Base-by-base conservation (phyloP, 768 basidiomycete genomes). In the Russula dissimulans region DNA sequence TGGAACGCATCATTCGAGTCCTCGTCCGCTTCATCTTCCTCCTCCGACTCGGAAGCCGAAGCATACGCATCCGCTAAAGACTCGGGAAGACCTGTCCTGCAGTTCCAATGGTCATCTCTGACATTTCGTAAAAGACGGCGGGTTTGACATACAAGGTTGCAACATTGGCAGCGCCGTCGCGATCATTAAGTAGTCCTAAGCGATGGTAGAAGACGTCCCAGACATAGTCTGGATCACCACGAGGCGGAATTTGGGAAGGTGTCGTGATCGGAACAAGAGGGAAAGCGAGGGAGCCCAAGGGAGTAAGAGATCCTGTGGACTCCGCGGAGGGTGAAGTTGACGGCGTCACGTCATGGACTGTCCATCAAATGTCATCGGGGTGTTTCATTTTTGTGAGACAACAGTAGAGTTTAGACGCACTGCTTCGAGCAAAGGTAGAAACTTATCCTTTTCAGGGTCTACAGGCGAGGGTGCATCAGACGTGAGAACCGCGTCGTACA, bases 131-230 rank as follows among this genome's bases (percentile, higher is more conserved):
- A 52, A 56, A 38, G 61, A 34, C 34, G 31, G 38, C 12, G 15
- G 11, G 60, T 48, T n/a, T 45, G 38, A 72, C 81, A 53, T 70
- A 91, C 88, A n/a, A n/a, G n/a, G n/a, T n/a, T n/a, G n/a, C n/a
- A 56, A 87, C 72, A 48, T 79, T 79, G 7, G 75, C 76, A 18
- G 79, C 76, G 18, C 67, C 66, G 56, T 81, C 81, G 79, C 84
- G 83, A 70, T 86, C 83, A 17, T 76, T 77, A 44, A 82, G 69
- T 11, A 81, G 78, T 18, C 78, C 77, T 0, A 84, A 84, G 29
- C 83, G 77, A 63, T 85, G 86, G 65, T 89, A 90, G 68, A 90
- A 91, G 22, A 91, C 81, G 67, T 91, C 89, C 82, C 85, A 91
- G 26, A 91, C 89, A 64, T 88, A 91, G 66, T 90, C 89, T 31